These are phyloP conservation scores for Sclerotinia glacialis DNA, from an alignment of 2,329 filamentous ascomycete species.

Conservation along the genomic window DNA sequence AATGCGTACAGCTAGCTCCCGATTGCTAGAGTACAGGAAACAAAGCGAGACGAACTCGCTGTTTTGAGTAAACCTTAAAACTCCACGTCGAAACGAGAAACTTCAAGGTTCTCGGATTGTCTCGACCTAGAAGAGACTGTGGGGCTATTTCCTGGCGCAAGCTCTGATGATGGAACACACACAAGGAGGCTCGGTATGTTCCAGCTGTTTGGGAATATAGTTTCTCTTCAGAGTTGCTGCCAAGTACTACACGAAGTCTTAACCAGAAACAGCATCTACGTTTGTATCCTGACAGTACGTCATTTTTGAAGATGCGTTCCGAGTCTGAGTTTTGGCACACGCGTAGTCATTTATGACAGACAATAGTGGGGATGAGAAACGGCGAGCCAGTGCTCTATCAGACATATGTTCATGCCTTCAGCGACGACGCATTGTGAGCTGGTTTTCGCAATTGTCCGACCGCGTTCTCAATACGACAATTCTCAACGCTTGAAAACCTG, in stretches of 20 bases:
- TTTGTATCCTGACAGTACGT: not conserved
- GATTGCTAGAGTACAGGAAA: slow-evolving; percentile 1
- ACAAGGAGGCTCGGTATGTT: slow-evolving; percentile 4
- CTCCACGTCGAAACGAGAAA: slow-evolving; percentile 1
- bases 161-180: not conserved
- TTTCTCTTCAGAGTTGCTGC: not conserved
- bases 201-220: slow-evolving; percentile 10
- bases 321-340: not conserved
- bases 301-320: not conserved
- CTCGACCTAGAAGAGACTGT: not conserved
- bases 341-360: not conserved
- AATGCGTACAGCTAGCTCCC: slow-evolving; percentile 8
- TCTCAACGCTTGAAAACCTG: no score
- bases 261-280: not conserved
- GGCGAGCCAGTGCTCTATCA: not conserved
- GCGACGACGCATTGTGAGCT: not conserved
- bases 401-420: not conserved
- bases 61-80: slow-evolving; percentile 5
- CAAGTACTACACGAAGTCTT: not conserved
- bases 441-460: not conserved
- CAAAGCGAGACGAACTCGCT: slow-evolving; percentile 9
- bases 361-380: not conserved
- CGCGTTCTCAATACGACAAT: not conserved
- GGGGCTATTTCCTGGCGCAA: not conserved
- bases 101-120: not conserved